These are phyloP conservation scores for Termitomyces sp. DNA, from an alignment of 768 basidiomycete species.

Conservation along the genomic window DNA sequence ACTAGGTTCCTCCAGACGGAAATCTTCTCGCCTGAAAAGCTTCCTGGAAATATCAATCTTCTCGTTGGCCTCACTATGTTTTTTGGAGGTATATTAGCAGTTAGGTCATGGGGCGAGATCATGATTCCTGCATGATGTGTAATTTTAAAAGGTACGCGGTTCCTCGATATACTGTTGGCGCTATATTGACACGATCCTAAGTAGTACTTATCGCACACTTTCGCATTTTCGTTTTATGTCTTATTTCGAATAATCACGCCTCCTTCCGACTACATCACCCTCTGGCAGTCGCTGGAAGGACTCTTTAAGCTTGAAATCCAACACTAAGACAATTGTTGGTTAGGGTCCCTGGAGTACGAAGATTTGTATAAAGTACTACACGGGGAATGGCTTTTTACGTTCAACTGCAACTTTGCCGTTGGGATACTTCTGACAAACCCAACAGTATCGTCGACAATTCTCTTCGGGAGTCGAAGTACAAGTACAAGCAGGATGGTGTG, in stretches of 20 bases:
- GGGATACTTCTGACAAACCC: neutral
- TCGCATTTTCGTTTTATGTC: neutral
- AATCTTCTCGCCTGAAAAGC: conserved; percentile 68
- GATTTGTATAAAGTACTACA: neutral
- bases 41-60: conserved; percentile 70
- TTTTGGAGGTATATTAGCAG: conserved; percentile 61
- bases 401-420: neutral
- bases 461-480: neutral
- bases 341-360: neutral
- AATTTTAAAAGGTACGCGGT: conserved; percentile 1
- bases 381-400: neutral
- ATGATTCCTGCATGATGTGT: conserved; percentile 57
- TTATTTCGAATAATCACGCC: neutral
- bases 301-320: neutral
- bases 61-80: conserved; percentile 63
- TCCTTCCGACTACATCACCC: neutral
- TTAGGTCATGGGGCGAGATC: conserved; percentile 74
- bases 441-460: neutral
- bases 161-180: neutral
- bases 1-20: conserved; percentile 52
- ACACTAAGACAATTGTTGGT: neutral
- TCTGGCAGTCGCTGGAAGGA: neutral
- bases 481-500: neutral
- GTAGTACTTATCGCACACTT: neutral
- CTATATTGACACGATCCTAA: neutral